Percentiles rank a stretch among this genome's conserved stretches.
phyloP scores from a whole-genome alignment of 2,329 filamentous ascomycete genomes.

The Fusarium nelsonii region DNA sequence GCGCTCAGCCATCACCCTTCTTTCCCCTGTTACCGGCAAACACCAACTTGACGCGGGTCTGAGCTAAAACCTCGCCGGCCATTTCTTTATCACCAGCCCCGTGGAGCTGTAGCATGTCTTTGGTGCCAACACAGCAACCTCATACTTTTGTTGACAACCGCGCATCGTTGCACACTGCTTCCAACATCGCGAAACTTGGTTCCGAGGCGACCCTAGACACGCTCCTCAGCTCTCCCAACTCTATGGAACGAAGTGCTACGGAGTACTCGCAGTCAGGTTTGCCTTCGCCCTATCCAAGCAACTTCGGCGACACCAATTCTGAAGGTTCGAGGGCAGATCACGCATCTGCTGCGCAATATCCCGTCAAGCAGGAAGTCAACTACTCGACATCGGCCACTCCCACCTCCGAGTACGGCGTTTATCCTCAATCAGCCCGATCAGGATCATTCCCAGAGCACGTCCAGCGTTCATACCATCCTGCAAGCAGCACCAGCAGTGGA shows the following conservation, averaged over 20 bases:
- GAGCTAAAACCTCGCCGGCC: constrained; percentile 51
- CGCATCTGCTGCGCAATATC: constrained; percentile 91
- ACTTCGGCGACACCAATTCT: constrained; percentile 79
- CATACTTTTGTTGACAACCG: constrained; percentile 49
- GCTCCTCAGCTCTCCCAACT: constrained; percentile 48
- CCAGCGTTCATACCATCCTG: constrained; percentile 84
- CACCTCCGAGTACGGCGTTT: constrained; percentile 88
- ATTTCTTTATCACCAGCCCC: constrained; percentile 47
- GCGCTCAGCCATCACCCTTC: constrained; percentile 49
- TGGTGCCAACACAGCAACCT: constrained; percentile 53
- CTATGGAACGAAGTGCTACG: constrained; percentile 73
- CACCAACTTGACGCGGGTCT: constrained; percentile 51
- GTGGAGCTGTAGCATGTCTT: constrained; percentile 53
- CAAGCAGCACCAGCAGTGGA: constrained; percentile 79
- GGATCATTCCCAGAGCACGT: constrained; percentile 89
- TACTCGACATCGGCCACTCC: constrained; percentile 85
- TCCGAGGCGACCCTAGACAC: constrained; percentile 48
- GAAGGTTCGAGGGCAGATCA: constrained; percentile 90
- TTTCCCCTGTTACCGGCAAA: constrained; percentile 48
- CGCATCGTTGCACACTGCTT: constrained; percentile 41
- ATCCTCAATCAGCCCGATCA: constrained; percentile 80
- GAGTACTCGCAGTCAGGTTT: constrained; percentile 92
- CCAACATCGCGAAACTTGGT: constrained; percentile 40
- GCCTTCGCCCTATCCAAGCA: constrained; percentile 77
- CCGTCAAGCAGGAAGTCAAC: constrained; percentile 83